Percentiles rank a stretch among this genome's conserved stretches.
These are phyloP conservation scores for Isabelozyma heimii DNA, from an alignment of 805 yeast species.

Conservation along the genomic window DNA sequence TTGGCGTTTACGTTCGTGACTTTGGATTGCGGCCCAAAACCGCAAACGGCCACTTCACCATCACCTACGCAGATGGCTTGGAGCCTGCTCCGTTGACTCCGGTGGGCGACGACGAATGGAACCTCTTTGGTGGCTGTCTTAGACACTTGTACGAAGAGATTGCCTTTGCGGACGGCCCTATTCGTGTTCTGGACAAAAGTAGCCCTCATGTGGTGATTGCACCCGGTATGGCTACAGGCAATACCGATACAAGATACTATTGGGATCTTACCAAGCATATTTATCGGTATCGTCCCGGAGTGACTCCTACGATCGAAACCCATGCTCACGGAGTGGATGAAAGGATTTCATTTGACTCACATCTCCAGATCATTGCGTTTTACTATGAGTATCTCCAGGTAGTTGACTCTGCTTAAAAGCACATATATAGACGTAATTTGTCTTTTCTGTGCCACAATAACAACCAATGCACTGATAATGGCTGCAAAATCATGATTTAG, in stretches of 20 bases:
- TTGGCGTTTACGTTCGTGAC: slow-evolving; percentile 44
- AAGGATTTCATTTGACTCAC: slow-evolving; percentile 47
- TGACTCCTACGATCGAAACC: slow-evolving; percentile 25
- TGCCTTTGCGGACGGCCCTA: slow-evolving; percentile 19
- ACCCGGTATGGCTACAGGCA: slow-evolving; percentile 59
- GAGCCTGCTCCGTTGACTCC: slow-evolving; percentile 60
- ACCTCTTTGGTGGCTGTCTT: slow-evolving; percentile 33
- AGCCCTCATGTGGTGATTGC: slow-evolving; percentile 30
- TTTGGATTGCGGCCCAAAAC: slow-evolving; percentile 16
- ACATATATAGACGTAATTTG: neutral
- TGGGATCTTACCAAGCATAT: slow-evolving; percentile 58
- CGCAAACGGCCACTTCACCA: slow-evolving; percentile 40
- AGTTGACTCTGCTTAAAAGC: neutral
- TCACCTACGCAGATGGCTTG: slow-evolving; percentile 21
- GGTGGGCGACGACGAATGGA: slow-evolving; percentile 29
- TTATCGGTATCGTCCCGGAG: slow-evolving; percentile 54
- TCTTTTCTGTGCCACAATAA: neutral
- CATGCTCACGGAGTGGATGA: slow-evolving; percentile 63
- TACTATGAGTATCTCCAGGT: slow-evolving; percentile 47
- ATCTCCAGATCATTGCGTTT: slow-evolving; percentile 54
- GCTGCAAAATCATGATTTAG: too few species aligned
- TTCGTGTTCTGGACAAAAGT: neutral
- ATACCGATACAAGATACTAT: slow-evolving; percentile 63
- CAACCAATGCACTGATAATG: too few species aligned
- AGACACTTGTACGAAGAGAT: slow-evolving; percentile 41